phyloP scores from a whole-genome alignment of 768 basidiomycete genomes.

The Clathrus columnatus region DNA sequence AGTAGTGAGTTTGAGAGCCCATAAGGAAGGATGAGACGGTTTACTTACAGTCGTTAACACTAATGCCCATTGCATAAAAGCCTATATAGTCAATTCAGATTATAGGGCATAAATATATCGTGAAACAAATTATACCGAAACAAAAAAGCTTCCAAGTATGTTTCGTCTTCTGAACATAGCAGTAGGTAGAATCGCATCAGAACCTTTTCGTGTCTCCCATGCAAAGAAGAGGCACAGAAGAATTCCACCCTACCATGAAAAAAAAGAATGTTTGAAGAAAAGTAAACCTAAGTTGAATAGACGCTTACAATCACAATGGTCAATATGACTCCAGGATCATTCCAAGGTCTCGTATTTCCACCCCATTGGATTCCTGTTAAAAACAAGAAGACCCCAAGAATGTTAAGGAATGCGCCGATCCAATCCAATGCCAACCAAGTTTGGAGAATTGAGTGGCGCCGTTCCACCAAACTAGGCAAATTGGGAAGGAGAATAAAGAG shows the following conservation, averaged over 20 bases:
- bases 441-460: background rate
- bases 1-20: background rate
- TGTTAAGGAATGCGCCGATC: conserved; percentile 31
- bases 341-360: conserved; percentile 38
- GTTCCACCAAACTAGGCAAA: background rate
- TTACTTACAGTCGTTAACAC: conserved; percentile 13
- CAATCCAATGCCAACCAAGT: conserved; percentile 27
- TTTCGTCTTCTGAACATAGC: conserved; percentile 25
- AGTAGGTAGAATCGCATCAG: conserved; percentile 31
- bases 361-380: conserved; percentile 40
- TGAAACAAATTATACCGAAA: conserved; percentile 13
- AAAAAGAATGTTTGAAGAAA: background rate
- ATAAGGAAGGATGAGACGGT: background rate
- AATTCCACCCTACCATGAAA: conserved; percentile 21
- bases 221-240: conserved; percentile 16
- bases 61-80: conserved; percentile 16
- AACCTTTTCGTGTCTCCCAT: conserved; percentile 27
- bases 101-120: background rate
- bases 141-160: conserved; percentile 21
- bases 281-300: background rate
- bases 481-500: background rate
- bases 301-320: conserved; percentile 8
- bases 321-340: conserved; percentile 26
- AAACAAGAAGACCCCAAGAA: conserved; percentile 29
- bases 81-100: background rate